Evolutionary conservation across 2,329 filamentous ascomycete species (phyloP).

Genomic region (Lecanicillium sp.): DNA sequence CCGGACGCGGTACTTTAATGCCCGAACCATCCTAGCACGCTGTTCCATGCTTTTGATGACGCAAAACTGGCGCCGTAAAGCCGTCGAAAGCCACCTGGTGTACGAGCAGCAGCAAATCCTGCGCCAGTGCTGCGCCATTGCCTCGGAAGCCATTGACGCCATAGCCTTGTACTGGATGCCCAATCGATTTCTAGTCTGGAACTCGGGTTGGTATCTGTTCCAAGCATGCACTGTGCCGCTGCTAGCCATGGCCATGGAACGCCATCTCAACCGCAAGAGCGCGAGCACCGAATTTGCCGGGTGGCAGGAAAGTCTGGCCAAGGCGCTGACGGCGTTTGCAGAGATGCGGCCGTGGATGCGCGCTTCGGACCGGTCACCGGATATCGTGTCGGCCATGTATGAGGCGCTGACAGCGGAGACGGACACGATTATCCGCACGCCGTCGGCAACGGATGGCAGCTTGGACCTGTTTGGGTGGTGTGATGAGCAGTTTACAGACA

Average conservation of each 20-base stretch:
- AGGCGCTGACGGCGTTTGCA: constrained; percentile 16
- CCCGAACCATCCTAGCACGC: constrained; percentile 17
- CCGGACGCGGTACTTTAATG: constrained; percentile 21
- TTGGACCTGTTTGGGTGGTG: constrained; percentile 19
- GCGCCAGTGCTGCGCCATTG: constrained; percentile 17
- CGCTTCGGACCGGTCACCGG: constrained; percentile 16
- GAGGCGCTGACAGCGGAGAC: constrained; percentile 15
- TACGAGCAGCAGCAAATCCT: constrained; percentile 15
- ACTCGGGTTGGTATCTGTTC: constrained; percentile 23
- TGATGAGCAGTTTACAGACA: constrained; percentile 18
- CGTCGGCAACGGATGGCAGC: constrained; percentile 16
- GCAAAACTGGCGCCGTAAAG: constrained; percentile 13
- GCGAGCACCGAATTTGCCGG: constrained; percentile 7
- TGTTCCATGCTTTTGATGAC: constrained; percentile 16
- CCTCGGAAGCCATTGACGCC: constrained; percentile 20
- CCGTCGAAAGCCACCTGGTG: constrained; percentile 6
- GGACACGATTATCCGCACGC: constrained; percentile 14
- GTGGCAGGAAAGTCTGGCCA: constrained; percentile 16
- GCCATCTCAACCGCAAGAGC: constrained; percentile 9
- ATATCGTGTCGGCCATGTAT: constrained; percentile 18
- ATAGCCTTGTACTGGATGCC: constrained; percentile 23
- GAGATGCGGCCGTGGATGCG: constrained; percentile 22
- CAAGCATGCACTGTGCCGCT: constrained; percentile 22
- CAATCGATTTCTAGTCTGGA: constrained; percentile 23
- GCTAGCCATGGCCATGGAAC: constrained; percentile 19